Base-by-base conservation (phyloP, 441 rosid species). In the Daphne laureola region DNA sequence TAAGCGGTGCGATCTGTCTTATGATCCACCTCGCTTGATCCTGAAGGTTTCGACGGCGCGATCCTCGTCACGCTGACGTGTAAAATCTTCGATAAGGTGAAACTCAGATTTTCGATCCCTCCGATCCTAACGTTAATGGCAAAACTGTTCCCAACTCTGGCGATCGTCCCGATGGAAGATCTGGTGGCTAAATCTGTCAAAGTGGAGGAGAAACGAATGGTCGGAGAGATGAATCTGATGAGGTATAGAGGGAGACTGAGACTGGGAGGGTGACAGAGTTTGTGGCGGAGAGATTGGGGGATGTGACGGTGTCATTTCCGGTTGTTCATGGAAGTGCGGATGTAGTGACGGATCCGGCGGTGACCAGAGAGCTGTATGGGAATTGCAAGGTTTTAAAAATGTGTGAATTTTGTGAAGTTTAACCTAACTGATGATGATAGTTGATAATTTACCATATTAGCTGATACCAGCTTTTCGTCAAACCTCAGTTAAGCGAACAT, bases 11-110 rank as follows among this genome's bases (percentile, higher is more conserved):
- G 6, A 77, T 81, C 55, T 80, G 78, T 67, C 77, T 92, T 13
- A 44, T 83, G 61, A 62, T 75, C 26, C 90, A 83, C 61, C 73
- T 88, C 16, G 70, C 80, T n/a, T 0, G 79, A 73, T 51, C 82
- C 70, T 3, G 43, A 13, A n/a, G 82, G 69, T 35, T 92, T 84
- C 46, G 71, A 68, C 14, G 96, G 98, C 2, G 92, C 94, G 0
- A 57, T 88, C 31, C 60, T 82, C 50, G 94, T 89, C 0, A 90
- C 96, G 8, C 96, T 96, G 16, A 89, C 89, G 96, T 86, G 97
- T 53, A 79, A 69, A 69, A 84, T 89, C 70, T 81, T 94, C 0
- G 92, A 89, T 26, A 73, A 77, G 50, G 68, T 77, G 17, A 82
- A 54, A 53, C 97, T 96, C 74, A 75, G 76, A 53, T 86, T 93